Conservation (phyloP, 1,284 basidiomycete genomes). For the Athelia psychrophila region DNA sequence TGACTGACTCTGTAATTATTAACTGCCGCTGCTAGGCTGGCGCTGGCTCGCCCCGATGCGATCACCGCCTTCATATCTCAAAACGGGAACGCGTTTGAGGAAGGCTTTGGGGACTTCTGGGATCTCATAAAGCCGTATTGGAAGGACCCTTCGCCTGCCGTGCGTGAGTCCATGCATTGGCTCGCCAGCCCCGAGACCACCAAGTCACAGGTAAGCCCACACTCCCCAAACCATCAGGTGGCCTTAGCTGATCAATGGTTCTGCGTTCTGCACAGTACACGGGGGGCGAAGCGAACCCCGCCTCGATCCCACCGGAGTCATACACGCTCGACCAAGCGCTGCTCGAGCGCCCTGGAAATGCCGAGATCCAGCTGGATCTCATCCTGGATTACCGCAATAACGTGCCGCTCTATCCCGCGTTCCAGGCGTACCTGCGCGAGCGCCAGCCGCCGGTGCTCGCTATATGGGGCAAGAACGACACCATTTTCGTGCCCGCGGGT, state of each 20-base stretch:
- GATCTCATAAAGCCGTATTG: constrained; percentile 32
- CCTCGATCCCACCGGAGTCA: constrained; percentile 31
- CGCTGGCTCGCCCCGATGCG: constrained; percentile 36
- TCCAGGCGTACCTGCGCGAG: constrained; percentile 41
- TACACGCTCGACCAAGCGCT: constrained; percentile 40
- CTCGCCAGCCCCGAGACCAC: constrained; percentile 26
- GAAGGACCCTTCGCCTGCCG: constrained; percentile 25
- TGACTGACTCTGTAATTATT: no score
- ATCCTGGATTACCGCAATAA: constrained; percentile 45
- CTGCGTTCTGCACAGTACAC: constrained; percentile 34
- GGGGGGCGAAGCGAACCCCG: constrained; percentile 30
- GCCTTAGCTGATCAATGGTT: background rate
- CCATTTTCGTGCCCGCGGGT: constrained; percentile 39
- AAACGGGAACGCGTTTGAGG: constrained; percentile 47
- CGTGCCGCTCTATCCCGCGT: constrained; percentile 38
- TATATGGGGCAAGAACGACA: constrained; percentile 47
- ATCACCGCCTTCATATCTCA: constrained; percentile 44
- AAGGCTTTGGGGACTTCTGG: constrained; percentile 43
- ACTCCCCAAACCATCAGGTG: background rate
- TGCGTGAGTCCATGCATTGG: constrained; percentile 18
- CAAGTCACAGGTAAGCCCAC: constrained; percentile 27
- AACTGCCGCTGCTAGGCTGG: no score
- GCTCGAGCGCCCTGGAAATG: constrained; percentile 33
- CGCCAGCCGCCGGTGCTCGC: constrained; percentile 39
- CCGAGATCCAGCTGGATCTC: constrained; percentile 38